A percentile compares a stretch with the other conserved stretches of the same genome.
Conservation (phyloP, 257 asterid species). For the Salvia miltiorrhiza region DNA sequence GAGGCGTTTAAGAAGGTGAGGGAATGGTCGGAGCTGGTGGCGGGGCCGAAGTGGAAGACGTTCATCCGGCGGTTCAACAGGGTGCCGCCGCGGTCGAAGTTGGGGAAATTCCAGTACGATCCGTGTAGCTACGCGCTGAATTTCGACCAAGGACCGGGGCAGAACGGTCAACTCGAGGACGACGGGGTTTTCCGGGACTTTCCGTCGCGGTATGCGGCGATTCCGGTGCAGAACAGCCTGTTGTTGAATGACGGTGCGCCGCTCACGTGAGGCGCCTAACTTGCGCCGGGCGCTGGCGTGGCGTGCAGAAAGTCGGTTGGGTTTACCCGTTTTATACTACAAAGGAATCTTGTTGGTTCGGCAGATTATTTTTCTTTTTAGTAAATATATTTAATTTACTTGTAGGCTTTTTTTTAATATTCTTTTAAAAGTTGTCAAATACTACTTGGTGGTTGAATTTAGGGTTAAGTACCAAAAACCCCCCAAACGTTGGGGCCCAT, state of each 20-base stretch:
- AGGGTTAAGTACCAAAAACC: too few relatives aligned
- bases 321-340: background rate
- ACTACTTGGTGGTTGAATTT: too few relatives aligned
- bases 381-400: background rate
- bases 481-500: too few relatives aligned
- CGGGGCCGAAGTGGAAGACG: constrained; percentile 96
- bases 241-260: constrained; percentile 33
- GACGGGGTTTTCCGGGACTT: constrained; percentile 51
- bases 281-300: constrained; percentile 6
- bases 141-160: constrained; percentile 67
- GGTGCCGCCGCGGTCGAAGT: constrained; percentile 32
- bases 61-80: constrained; percentile 71
- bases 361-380: background rate
- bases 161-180: constrained; percentile 40
- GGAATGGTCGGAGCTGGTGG: constrained; percentile 83
- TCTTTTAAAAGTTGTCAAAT: too few relatives aligned
- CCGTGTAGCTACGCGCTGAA: constrained; percentile 75
- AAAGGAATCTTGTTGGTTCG: background rate
- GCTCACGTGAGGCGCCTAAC: constrained; percentile 16
- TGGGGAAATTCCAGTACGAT: constrained; percentile 69
- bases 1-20: constrained; percentile 51
- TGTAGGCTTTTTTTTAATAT: too few relatives aligned
- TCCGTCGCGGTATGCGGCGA: constrained; percentile 62
- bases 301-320: background rate
- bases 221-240: constrained; percentile 37